Base-by-base conservation (phyloP, 768 basidiomycete genomes). In the Phaeotremella skinneri region DNA sequence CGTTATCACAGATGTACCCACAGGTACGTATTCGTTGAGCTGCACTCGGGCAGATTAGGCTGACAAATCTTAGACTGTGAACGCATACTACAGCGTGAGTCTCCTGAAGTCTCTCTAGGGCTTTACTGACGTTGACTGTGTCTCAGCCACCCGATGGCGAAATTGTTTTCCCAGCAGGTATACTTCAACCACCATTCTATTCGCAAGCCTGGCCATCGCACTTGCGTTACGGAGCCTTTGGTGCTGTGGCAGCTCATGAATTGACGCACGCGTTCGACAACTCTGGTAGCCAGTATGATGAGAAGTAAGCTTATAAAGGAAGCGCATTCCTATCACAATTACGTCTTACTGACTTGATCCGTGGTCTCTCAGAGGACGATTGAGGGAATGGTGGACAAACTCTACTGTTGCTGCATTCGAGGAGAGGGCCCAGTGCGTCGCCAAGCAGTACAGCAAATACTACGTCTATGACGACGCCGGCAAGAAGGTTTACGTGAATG, bases 101-200 rank as follows among this genome's bases (percentile, higher is more conserved):
- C n/a, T 6, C 5, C 16, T 27, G 17, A 43, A 20, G 23, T 21
- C 32, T 41, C 25, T n/a, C 29, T 13, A 27, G 27, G 16, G 17
- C 1, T 7, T 37, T 14, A 9, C 2, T 37, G 89, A 93, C 60
- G 89, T 92, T 71, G 91, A 91, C 0, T n/a, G n/a, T 92, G 92
- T 78, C 91, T 85, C 78, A 87, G 86, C 61, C 87, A n/a, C 87
- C 89, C 9, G 85, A 87, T 1, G 92, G 91, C 63, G 91, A 94
- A 81, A 89, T 89, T 45, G 66, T 91, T 21, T 97, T 99, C 80
- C 93, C 96, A 7, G 94, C 96, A 21, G 96, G 96, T 25, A 92
- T 98, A 68, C 79, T 98, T 17, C 90, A 87, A 63, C 87, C 90
- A 1, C 93, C 93, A 0, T 97, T 92, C 83, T 97, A 92, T 81